These are phyloP conservation scores for Penicillium sp. DNA, from an alignment of 2,329 filamentous ascomycete species.

Conservation along the genomic window DNA sequence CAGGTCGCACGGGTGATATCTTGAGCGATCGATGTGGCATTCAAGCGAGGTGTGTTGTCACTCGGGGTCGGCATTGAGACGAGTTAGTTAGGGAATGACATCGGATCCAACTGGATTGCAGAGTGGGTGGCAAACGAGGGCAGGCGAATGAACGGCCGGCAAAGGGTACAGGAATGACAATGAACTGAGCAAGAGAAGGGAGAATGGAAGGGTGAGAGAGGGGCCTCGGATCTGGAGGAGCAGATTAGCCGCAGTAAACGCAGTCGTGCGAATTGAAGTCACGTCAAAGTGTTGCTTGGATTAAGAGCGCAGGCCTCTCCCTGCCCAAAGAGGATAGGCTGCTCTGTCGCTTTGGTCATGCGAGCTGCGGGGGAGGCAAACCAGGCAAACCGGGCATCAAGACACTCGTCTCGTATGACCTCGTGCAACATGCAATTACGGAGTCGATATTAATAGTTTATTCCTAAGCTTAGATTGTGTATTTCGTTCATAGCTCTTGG, in stretches of 20 bases:
- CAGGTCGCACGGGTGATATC: conserved; percentile 53
- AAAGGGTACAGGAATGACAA: conserved; percentile 16
- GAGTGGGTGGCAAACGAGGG: conserved; percentile 32
- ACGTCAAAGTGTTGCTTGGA: conserved; percentile 10
- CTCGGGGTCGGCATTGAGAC: conserved; percentile 58
- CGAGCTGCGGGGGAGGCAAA: conserved; percentile 45
- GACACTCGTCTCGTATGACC: not conserved
- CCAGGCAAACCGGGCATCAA: conserved; percentile 8
- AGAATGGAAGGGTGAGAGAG: conserved; percentile 19
- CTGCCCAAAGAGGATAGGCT: conserved; percentile 30
- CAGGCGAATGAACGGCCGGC: conserved; percentile 18
- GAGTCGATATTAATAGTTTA: not conserved
- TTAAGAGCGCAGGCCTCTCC: conserved; percentile 23
- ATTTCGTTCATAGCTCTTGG: conserved; percentile 2
- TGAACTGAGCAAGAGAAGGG: conserved; percentile 13
- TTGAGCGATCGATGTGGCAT: conserved; percentile 50
- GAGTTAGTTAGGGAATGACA: conserved; percentile 43
- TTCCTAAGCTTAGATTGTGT: not conserved
- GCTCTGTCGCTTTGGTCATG: conserved; percentile 34
- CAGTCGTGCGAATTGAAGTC: conserved; percentile 10
- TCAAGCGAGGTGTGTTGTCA: conserved; percentile 48
- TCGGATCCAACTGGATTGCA: conserved; percentile 33
- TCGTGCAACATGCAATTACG: not conserved
- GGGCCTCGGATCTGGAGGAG: conserved; percentile 10
- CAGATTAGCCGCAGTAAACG: conserved; percentile 14